A percentile compares a stretch with the other conserved stretches of the same genome.
Evolutionary conservation across 2,329 filamentous ascomycete genomes (phyloP).

Genomic region (Orbilia oligospora): DNA sequence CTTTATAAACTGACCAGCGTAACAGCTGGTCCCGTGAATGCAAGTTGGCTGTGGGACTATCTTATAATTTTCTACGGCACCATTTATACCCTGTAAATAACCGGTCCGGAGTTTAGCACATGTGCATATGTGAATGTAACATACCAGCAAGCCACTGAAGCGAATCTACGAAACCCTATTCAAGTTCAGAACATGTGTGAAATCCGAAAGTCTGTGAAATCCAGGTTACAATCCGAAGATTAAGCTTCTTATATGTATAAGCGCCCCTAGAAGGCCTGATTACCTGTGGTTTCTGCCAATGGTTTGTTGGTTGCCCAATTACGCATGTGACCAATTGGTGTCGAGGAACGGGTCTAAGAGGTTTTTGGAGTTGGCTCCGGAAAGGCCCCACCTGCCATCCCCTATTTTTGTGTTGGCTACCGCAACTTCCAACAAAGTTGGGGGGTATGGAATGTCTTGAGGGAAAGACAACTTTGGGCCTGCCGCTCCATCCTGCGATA

Average conservation of each 20-base stretch:
- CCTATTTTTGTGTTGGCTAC: constrained; percentile 21
- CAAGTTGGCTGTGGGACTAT: neutral
- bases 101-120: constrained; percentile 14
- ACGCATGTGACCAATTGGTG: neutral
- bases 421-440: constrained; percentile 20
- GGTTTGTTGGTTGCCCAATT: neutral
- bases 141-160: constrained; percentile 19
- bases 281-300: neutral
- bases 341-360: neutral
- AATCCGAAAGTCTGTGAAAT: neutral
- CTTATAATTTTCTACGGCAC: neutral
- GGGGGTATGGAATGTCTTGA: neutral
- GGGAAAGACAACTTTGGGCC: constrained; percentile 10
- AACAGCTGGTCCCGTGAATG: neutral
- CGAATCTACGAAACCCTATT: neutral
- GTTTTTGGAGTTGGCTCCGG: neutral
- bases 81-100: constrained; percentile 28
- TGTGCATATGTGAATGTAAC: constrained; percentile 30
- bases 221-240: neutral
- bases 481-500: neutral
- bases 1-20: neutral
- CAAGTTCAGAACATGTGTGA: neutral
- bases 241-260: neutral
- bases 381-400: neutral
- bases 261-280: neutral